phyloP scores from a whole-genome alignment of 768 basidiomycete species.

The Mycena chlorophos region DNA sequence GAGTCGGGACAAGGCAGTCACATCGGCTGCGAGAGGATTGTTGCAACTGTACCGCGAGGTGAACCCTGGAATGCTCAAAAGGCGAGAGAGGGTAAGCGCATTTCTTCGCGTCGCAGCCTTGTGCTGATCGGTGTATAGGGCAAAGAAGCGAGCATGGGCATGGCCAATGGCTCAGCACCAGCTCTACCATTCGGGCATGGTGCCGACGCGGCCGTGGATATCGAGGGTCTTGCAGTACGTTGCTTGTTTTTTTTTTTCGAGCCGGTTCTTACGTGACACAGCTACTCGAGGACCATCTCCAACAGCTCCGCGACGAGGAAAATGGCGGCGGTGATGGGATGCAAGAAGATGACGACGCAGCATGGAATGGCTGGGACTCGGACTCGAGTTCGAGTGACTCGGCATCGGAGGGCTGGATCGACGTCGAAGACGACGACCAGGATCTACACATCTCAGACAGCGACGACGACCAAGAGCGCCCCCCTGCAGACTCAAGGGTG shows the following conservation, averaged over 20 bases:
- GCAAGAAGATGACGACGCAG: slow-evolving; percentile 65
- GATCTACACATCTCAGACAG: slow-evolving; percentile 83
- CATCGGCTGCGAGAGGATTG: slow-evolving; percentile 83
- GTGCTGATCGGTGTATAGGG: slow-evolving; percentile 52
- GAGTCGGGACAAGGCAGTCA: slow-evolving; percentile 91
- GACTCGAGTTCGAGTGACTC: slow-evolving; percentile 66
- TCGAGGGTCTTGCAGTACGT: slow-evolving; percentile 85
- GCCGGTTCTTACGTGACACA: slow-evolving; percentile 29
- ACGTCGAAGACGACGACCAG: slow-evolving; percentile 64
- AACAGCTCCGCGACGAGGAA: slow-evolving; percentile 66
- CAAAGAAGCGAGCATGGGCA: slow-evolving; percentile 84
- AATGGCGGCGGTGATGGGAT: slow-evolving; percentile 42
- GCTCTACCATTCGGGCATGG: slow-evolving; percentile 84
- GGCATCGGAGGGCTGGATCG: slow-evolving; percentile 75
- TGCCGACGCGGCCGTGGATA: slow-evolving; percentile 72
- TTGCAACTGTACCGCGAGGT: slow-evolving; percentile 93
- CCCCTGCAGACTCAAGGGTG: slow-evolving; percentile 35
- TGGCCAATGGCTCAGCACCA: slow-evolving; percentile 58
- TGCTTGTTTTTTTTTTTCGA: not conserved
- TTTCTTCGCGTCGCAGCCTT: not conserved
- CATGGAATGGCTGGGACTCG: slow-evolving; percentile 89
- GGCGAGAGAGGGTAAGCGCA: slow-evolving; percentile 72
- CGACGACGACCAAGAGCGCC: slow-evolving; percentile 64
- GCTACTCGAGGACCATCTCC: slow-evolving; percentile 88
- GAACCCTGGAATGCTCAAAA: slow-evolving; percentile 89